Evolutionary conservation across 345 rosid species (phyloP), one percentile per base, ranked within the genome.

Genomic region (Ceriops zippeliana): DNA sequence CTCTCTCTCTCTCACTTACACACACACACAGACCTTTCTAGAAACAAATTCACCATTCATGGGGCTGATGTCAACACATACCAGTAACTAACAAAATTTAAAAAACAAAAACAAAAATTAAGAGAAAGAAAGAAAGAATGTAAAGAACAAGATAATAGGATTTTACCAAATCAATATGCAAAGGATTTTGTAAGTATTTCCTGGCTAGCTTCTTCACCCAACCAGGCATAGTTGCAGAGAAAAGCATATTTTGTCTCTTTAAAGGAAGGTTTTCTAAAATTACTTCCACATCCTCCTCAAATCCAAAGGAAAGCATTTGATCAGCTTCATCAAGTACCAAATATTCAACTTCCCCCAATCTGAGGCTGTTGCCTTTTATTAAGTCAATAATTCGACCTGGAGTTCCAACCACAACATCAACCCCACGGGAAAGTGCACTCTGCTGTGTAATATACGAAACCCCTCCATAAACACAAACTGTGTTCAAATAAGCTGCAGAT

Each of bases 311-410:
- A 82, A 93, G 98, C 98, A 93, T 93, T 84, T 86, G 97, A 76
- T 93, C 98, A 69, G 97, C 98, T 83, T 95, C 99, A 76, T 95
- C 99, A 68, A 95, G 96, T n/a, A 95, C 97, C 83, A 95, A 78
- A 82, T 58, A 95, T 71, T 91, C 88, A 70, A 95, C 93, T 79
- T 95, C 90, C 63, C 96, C 97, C 69, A 95, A 67, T 68, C 77
- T 90, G 63, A 95, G 99, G 66, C 90, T 86, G 58, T 81, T 82
- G 42, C 92, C 85, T 47, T 89, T 84, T 15, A 91, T 85, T 68
- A 95, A 84, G 72, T 95, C 99, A 68, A 89, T 95, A 52, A 91
- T 81, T 21, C 99, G 91, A 66, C 99, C 99, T 4, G 99, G 99
- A 69, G 99, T 95, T 61, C 99, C 97, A 34, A 95, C 99, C 61